Conservation (phyloP, 768 basidiomycete genomes). For the Amylocystis lapponica region DNA sequence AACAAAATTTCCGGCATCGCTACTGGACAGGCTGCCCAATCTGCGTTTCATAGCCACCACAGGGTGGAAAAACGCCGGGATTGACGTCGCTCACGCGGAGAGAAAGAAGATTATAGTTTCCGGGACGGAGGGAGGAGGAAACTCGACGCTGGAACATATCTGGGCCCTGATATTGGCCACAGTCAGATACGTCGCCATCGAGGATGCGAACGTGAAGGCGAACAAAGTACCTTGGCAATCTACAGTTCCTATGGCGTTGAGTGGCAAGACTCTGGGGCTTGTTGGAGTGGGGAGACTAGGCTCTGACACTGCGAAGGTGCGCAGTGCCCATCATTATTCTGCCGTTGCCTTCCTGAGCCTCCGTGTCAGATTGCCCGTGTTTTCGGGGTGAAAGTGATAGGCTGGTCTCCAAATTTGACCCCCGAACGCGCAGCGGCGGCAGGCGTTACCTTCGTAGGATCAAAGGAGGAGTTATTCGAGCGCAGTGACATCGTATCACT, state of each 20-base stretch:
- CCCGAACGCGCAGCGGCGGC: conserved; percentile 46
- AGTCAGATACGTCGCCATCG: conserved; percentile 41
- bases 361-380: conserved; percentile 44
- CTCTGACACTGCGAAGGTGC: conserved; percentile 41
- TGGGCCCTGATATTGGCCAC: conserved; percentile 58
- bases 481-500: conserved; percentile 56
- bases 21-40: conserved; percentile 52
- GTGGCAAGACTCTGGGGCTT: conserved; percentile 52
- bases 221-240: conserved; percentile 51
- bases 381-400: conserved; percentile 54
- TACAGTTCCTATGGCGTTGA: conserved; percentile 42
- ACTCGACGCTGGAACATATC: conserved; percentile 56
- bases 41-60: conserved; percentile 59
- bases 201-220: conserved; percentile 42
- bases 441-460: conserved; percentile 41
- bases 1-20: conserved; percentile 44
- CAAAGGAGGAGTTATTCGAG: conserved; percentile 49
- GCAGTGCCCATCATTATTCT: not conserved
- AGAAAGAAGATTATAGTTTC: conserved; percentile 45
- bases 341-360: not conserved
- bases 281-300: conserved; percentile 61
- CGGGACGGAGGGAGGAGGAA: conserved; percentile 39
- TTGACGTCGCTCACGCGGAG: conserved; percentile 43
- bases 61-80: conserved; percentile 41
- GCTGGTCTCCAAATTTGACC: conserved; percentile 63